Base-by-base conservation (phyloP, 2,329 filamentous ascomycete genomes). In the Fusarium equiseti region DNA sequence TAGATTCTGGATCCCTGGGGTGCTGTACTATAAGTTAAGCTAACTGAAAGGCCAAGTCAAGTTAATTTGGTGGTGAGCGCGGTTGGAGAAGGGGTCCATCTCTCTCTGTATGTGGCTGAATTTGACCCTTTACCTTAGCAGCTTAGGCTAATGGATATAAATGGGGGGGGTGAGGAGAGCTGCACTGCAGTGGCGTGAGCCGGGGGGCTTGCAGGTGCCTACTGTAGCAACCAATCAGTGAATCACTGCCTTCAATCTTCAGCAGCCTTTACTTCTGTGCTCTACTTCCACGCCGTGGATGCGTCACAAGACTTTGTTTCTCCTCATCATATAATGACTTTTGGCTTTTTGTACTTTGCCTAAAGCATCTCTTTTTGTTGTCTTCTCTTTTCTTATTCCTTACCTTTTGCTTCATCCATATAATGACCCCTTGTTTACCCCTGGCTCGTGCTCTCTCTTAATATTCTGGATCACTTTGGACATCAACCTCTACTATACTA, bases 71-170 rank as follows among this genome's bases (percentile, higher is more conserved):
- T 58, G 59, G 38, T 60, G 48, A 66, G 49, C 40, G 50, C 9
- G 42, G 10, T 18, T 22, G 35, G 67, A 59, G 35, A 66, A 68
- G 49, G 61, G 54, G 65, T 67, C 59, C 32, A 40, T 44, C 40
- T 45, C 43, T 52, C 49, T 15, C 49, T 24, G 26, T 38, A 42
- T 61, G 59, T 73, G 65, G 71, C 71, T 72, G 52, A 38, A 38
- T 64, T 45, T 57, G 42, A 29, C 32, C 50, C 50, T n/a, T 49
- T 24, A 61, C 57, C 66, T 66, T 58, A 67, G 66, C 29, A 61
- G 54, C 66, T 66, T 58, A 67, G 66, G 51, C 67, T 70, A 70
- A 58, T 70, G 66, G 44, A 22, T 40, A 44, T 63, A 38, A 32
- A 64, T 50, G 49, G 55, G 52, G 60, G 66, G 55, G 50, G 51